Conservation (phyloP, 192 early-diverging fungal species). For the Coemansia sp. region DNA sequence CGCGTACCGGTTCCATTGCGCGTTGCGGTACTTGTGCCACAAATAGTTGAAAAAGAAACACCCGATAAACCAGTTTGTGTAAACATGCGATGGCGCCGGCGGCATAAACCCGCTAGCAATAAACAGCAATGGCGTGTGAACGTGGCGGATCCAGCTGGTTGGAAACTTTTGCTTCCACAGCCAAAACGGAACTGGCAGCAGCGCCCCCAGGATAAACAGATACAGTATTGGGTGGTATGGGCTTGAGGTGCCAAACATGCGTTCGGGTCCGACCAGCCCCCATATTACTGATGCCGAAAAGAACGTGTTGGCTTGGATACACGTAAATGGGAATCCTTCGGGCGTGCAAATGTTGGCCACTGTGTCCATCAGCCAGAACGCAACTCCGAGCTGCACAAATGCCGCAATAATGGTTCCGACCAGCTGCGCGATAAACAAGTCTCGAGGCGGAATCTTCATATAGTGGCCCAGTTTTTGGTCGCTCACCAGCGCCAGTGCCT, state of each 20-base stretch:
- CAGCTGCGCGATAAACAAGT: constrained; percentile 78
- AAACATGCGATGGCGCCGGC: constrained; percentile 56
- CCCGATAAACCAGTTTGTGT: constrained; percentile 53
- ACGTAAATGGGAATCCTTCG: constrained; percentile 62
- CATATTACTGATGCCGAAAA: constrained; percentile 75
- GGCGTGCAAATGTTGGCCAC: constrained; percentile 59
- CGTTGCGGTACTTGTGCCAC: constrained; percentile 61
- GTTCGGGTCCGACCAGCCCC: constrained; percentile 72
- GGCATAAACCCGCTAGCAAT: constrained; percentile 61
- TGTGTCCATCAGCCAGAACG: constrained; percentile 63
- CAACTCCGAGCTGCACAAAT: constrained; percentile 66
- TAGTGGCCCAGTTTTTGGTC: constrained; percentile 79
- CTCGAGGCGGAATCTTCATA: constrained; percentile 78
- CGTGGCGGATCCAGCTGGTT: constrained; percentile 58
- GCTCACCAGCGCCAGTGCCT: constrained; percentile 63
- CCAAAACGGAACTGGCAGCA: constrained; percentile 72
- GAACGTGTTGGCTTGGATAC: constrained; percentile 60
- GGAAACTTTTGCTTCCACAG: constrained; percentile 61
- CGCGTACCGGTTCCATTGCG: constrained; percentile 62
- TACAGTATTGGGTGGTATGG: constrained; percentile 54
- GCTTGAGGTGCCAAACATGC: constrained; percentile 63
- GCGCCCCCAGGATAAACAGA: constrained; percentile 60
- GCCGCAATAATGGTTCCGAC: constrained; percentile 68
- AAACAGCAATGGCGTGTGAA: constrained; percentile 70
- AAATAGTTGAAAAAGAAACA: constrained; percentile 71